Evolutionary conservation across 805 yeast genomes (phyloP).

Genomic region (Myxozyma neglecta): DNA sequence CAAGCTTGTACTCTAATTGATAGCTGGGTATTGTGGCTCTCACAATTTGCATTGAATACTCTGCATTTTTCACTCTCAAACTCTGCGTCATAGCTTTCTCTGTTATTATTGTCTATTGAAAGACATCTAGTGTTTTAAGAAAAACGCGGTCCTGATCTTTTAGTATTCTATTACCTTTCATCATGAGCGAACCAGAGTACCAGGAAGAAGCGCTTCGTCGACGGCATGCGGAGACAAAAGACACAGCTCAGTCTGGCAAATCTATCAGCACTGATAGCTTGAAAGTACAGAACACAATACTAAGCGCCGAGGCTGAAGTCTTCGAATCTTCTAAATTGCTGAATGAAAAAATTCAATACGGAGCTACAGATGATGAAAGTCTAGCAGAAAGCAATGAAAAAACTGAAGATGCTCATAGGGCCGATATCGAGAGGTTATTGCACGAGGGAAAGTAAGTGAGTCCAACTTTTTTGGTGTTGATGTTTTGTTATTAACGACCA

Average conservation of each 20-base stretch:
- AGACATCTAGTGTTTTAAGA: background rate
- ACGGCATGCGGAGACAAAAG: background rate
- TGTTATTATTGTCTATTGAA: background rate
- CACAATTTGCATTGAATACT: too few species aligned
- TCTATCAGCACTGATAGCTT: background rate
- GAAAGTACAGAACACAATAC: background rate
- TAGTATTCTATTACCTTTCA: background rate
- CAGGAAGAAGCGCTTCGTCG: background rate
- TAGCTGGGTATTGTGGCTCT: too few species aligned
- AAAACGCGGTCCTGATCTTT: background rate
- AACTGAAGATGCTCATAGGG: background rate
- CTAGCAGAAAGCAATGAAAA: background rate
- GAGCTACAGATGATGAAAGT: conserved; percentile 3
- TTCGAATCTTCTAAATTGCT: background rate
- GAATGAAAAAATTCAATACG: background rate
- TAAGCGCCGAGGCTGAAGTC: background rate
- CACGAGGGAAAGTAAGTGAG: conserved; percentile 1
- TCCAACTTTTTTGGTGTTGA: background rate
- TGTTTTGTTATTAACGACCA: background rate
- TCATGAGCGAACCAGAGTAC: conserved; percentile 1
- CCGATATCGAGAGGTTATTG: conserved; percentile 1
- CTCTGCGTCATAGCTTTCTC: background rate
- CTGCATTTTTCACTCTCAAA: background rate
- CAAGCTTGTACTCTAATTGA: too few species aligned
- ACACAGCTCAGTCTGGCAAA: background rate